Percentiles rank a stretch among this genome's conserved stretches.
These are phyloP conservation scores for Solanum sejunctum DNA, from an alignment of 257 asterid species.

Conservation along the genomic window DNA sequence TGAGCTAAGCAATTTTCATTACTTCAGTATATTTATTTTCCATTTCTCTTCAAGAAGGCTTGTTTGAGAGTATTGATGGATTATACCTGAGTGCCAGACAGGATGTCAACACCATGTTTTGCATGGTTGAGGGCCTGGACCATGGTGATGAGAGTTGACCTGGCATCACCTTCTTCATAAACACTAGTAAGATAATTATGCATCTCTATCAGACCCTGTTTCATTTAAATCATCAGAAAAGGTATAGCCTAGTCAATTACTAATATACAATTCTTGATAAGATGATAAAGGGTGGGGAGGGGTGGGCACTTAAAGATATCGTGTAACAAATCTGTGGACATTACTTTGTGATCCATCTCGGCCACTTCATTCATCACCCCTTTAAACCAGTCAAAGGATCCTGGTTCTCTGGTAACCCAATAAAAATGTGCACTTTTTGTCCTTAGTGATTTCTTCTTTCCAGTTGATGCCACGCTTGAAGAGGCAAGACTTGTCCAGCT, in stretches of 20 bases:
- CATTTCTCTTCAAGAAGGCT: background rate
- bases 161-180: slow-evolving; percentile 92
- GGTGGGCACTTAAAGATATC: background rate
- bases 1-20: background rate
- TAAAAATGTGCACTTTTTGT: slow-evolving; percentile 64
- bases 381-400: slow-evolving; percentile 93
- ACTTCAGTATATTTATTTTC: background rate
- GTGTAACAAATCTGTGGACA: background rate
- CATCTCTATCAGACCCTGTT: slow-evolving; percentile 91
- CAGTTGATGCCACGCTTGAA: slow-evolving; percentile 31
- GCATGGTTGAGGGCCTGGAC: slow-evolving; percentile 96
- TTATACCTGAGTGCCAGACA: slow-evolving; percentile 83
- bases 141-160: slow-evolving; percentile 92
- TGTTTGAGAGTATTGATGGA: background rate
- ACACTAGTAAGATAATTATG: slow-evolving; percentile 89
- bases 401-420: slow-evolving; percentile 96
- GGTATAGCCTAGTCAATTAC: background rate
- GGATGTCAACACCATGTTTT: slow-evolving; percentile 88
- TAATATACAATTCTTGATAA: background rate
- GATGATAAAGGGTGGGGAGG: background rate
- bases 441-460: slow-evolving; percentile 41
- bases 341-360: slow-evolving; percentile 82
- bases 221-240: background rate
- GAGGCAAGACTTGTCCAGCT: slow-evolving; percentile 66
- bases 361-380: slow-evolving; percentile 92